These are phyloP conservation scores for Bocquillonia castaneifolia DNA, from an alignment of 441 rosid genomes.

Conservation along the genomic window DNA sequence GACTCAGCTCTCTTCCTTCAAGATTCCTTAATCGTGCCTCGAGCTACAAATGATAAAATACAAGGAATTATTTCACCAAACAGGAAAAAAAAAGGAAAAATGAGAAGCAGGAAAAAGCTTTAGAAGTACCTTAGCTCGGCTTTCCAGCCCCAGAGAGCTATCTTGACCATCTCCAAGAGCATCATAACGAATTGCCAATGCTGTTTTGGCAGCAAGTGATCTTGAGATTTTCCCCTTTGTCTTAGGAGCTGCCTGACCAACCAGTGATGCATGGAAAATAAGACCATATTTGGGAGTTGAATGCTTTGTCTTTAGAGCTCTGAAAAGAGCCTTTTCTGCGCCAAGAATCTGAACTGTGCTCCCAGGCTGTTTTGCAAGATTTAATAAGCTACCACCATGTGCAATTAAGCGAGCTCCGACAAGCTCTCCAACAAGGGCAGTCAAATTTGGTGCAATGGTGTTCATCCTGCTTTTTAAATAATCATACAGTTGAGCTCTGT, in stretches of 20 bases:
- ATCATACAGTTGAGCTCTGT: conserved; percentile 87
- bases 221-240: conserved; percentile 85
- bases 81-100: not conserved
- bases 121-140: conserved; percentile 58
- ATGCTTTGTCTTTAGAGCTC: conserved; percentile 92
- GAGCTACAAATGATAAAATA: conserved; percentile 40
- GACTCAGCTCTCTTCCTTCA: conserved; percentile 73
- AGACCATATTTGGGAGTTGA: conserved; percentile 88
- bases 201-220: conserved; percentile 82
- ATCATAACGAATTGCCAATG: conserved; percentile 70
- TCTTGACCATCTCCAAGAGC: conserved; percentile 85
- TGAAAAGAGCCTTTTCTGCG: conserved; percentile 88
- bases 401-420: conserved; percentile 93
- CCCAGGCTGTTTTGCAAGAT: conserved; percentile 93
- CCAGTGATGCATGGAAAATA: conserved; percentile 81
- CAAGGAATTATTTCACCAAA: not conserved
- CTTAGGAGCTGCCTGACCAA: conserved; percentile 85
- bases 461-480: conserved; percentile 88
- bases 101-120: not conserved
- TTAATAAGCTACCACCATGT: conserved; percentile 86
- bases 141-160: conserved; percentile 72
- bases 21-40: conserved; percentile 72
- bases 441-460: conserved; percentile 83
- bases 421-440: conserved; percentile 92
- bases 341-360: conserved; percentile 93